These are phyloP conservation scores for Carallia brachiata DNA, from an alignment of 345 rosid species.

Conservation along the genomic window DNA sequence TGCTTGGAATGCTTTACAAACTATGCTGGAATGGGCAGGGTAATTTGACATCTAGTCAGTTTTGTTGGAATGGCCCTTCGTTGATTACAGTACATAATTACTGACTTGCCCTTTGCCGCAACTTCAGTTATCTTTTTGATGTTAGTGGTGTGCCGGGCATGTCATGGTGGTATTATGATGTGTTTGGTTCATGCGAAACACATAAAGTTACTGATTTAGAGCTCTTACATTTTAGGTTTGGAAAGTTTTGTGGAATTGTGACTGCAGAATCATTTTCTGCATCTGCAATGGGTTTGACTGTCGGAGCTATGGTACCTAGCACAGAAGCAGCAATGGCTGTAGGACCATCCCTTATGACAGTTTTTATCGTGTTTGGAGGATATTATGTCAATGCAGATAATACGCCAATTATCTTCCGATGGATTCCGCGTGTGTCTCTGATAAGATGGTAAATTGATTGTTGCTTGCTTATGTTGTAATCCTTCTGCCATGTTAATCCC, in stretches of 20 bases:
- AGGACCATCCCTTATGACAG: conserved; percentile 98
- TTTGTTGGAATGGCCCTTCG: too few species aligned
- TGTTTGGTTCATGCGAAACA: not conserved
- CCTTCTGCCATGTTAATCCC: not conserved
- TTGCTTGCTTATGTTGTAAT: not conserved
- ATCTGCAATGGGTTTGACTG: conserved; percentile 98
- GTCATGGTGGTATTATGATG: not conserved
- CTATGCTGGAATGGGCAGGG: too few species aligned
- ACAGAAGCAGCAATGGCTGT: conserved; percentile 99
- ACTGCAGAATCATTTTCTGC: conserved; percentile 96
- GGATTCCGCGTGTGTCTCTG: conserved; percentile 88
- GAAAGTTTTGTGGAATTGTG: conserved; percentile 87
- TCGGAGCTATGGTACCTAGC: conserved; percentile 95
- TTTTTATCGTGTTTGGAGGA: conserved; percentile 92
- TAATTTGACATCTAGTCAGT: too few species aligned
- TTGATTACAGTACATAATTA: too few species aligned
- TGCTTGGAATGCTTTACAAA: too few species aligned
- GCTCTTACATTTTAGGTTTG: conserved; percentile 52
- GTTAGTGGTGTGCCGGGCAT: not conserved
- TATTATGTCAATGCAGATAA: conserved; percentile 84
- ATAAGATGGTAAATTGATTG: conserved; percentile 68
- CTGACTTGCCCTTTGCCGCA: too few species aligned
- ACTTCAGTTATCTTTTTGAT: too few species aligned
- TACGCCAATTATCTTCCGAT: conserved; percentile 84
- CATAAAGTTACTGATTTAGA: conserved; percentile 15